Evolutionary conservation across 441 rosid species (phyloP).

Genomic region (Pelargonium australe): DNA sequence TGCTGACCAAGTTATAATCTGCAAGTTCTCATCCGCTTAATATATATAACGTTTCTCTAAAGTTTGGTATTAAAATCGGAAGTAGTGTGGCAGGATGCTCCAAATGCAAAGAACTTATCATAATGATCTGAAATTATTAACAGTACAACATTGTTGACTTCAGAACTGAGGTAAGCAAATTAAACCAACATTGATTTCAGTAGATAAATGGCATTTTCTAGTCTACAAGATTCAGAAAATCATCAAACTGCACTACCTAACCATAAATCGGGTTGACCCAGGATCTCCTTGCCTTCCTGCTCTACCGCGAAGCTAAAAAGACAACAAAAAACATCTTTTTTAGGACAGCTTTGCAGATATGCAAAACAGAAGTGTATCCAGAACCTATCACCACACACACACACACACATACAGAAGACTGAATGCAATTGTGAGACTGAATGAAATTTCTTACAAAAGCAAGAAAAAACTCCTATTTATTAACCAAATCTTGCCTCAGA

Average conservation of each 20-base stretch:
- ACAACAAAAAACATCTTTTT: constrained; percentile 11
- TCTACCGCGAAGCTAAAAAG: constrained; percentile 85
- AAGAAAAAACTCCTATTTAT: constrained; percentile 15
- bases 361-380: no score
- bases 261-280: constrained; percentile 96
- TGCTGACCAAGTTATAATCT: background rate
- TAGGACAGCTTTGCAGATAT: background rate
- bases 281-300: constrained; percentile 99
- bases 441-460: constrained; percentile 3
- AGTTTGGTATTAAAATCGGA: background rate
- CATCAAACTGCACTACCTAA: constrained; percentile 48
- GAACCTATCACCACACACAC: background rate
- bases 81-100: background rate
- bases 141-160: background rate
- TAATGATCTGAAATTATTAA: background rate
- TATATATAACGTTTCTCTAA: no score
- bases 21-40: background rate
- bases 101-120: background rate
- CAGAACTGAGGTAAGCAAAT: background rate
- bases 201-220: constrained; percentile 9
- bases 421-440: constrained; percentile 4
- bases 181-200: background rate
- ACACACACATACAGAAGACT: background rate
- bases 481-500: constrained; percentile 11
- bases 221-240: constrained; percentile 18